Conservation (phyloP, 1,139 yeast species). For the Groenewaldozyma auringiensis region DNA sequence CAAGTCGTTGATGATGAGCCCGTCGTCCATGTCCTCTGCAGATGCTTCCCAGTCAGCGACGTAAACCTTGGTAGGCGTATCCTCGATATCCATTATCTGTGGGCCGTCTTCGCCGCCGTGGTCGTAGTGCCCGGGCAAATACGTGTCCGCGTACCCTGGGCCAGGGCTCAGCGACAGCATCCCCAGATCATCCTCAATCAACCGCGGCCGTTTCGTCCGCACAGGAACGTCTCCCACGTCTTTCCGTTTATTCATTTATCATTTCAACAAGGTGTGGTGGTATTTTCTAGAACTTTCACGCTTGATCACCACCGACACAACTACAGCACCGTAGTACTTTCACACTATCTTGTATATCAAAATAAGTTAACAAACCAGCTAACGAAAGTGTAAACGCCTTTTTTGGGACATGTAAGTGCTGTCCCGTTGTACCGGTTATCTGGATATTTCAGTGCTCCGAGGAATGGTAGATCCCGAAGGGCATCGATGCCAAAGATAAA, state of each 20-base stretch:
- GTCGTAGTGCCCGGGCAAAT: neutral
- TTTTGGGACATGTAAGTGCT: no score
- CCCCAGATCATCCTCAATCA: neutral
- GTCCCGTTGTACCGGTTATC: no score
- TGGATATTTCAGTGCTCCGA: no score
- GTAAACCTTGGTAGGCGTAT: neutral
- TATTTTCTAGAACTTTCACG: no score
- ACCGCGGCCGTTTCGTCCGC: neutral
- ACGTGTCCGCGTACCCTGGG: neutral
- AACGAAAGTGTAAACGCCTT: no score
- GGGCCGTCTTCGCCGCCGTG: neutral
- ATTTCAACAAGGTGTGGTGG: no score
- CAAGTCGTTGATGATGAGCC: conserved; percentile 7
- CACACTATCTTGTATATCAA: no score
- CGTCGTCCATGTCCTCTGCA: neutral
- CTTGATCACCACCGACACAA: no score
- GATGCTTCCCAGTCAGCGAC: neutral
- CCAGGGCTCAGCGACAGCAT: neutral
- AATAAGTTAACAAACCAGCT: no score
- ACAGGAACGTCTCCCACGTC: neutral
- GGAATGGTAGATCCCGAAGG: no score
- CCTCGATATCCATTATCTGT: conserved; percentile 1
- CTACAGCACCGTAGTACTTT: no score
- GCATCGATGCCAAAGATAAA: no score
- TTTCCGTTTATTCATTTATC: neutral